phyloP scores from a whole-genome alignment of 768 basidiomycete species.

The Suillus weaverae region DNA sequence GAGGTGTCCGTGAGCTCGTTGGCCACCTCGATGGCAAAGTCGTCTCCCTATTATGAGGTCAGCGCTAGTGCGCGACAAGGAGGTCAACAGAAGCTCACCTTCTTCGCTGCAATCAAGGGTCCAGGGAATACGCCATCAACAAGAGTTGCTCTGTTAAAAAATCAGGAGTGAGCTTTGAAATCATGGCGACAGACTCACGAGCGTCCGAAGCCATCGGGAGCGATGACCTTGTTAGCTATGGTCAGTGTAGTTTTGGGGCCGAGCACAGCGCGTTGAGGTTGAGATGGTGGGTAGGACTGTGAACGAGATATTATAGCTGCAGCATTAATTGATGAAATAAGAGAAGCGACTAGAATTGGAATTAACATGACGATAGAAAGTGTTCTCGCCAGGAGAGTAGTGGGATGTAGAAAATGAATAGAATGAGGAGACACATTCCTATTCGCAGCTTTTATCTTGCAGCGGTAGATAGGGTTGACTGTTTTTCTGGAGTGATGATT shows the following conservation, averaged over 20 bases:
- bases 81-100: slow-evolving; percentile 19
- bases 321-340: slow-evolving; percentile 13
- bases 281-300: slow-evolving; percentile 5
- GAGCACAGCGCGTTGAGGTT: slow-evolving; percentile 6
- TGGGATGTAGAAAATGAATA: background rate
- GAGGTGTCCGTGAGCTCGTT: slow-evolving; percentile 43
- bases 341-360: slow-evolving; percentile 9
- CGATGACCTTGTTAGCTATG: slow-evolving; percentile 39
- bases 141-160: slow-evolving; percentile 36
- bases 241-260: slow-evolving; percentile 26
- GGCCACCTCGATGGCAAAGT: slow-evolving; percentile 44
- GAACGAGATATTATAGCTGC: slow-evolving; percentile 22
- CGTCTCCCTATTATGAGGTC: slow-evolving; percentile 32
- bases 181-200: slow-evolving; percentile 29
- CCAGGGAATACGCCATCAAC: slow-evolving; percentile 46
- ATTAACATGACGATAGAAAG: slow-evolving; percentile 14
- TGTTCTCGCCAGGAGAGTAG: background rate
- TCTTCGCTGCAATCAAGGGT: slow-evolving; percentile 42
- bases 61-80: background rate
- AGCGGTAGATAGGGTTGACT: background rate
- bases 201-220: slow-evolving; percentile 48
- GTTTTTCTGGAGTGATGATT: background rate
- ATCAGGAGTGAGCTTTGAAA: background rate
- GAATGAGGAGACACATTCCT: background rate
- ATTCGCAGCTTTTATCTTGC: background rate